Base-by-base conservation (phyloP, 495 filamentous ascomycete species). In the Lophiostoma macrostomum region DNA sequence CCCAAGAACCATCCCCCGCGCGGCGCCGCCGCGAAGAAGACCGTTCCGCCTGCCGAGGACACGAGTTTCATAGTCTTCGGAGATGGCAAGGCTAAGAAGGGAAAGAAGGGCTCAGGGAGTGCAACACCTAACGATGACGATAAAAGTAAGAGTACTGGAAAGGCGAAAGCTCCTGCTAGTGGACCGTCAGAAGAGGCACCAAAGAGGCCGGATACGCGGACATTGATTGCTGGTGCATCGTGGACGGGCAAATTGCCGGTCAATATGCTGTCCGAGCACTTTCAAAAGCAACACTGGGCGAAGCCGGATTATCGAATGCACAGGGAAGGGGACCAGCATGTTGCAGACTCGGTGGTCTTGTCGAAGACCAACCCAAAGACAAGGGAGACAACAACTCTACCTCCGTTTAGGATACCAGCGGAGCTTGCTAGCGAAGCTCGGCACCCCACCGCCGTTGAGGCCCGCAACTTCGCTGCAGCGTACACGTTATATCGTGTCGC, bases 181-280 rank as follows among this genome's bases (percentile, higher is more conserved):
- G 27, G 5, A 4, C 54, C 66, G 63, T 52, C 68, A 2, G 69
- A 73, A 38, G 81, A 84, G 22, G 74, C 73, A 54, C 82, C 81
- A 18, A 90, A 90, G 53, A 86, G 85, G 60, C 87, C 89, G 30
- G 83, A 87, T 25, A 84, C 88, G 46, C 87, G 90, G 70, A 83
- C 88, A 58, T 72, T 98, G 50, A 95, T 98, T 68, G 94, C 89
- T 41, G 93, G 93, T 41, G 81, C 88, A 59, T 96, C 90, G 65
- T 98, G 94, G 94, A 98, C 93, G 0, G 93, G 93, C 29, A 98
- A 98, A 67, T 71, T 98, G 30, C 93, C 93, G 3, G 86, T 95
- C 44, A 93, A 91, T 65, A 76, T 98, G 65, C 82, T 98, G 48
- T 84, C 86, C 14, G 93, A 98, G 76, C 88, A 95, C 73, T 94